These are phyloP conservation scores for Rosa lucieae DNA, from an alignment of 306 rosid species.

Conservation along the genomic window DNA sequence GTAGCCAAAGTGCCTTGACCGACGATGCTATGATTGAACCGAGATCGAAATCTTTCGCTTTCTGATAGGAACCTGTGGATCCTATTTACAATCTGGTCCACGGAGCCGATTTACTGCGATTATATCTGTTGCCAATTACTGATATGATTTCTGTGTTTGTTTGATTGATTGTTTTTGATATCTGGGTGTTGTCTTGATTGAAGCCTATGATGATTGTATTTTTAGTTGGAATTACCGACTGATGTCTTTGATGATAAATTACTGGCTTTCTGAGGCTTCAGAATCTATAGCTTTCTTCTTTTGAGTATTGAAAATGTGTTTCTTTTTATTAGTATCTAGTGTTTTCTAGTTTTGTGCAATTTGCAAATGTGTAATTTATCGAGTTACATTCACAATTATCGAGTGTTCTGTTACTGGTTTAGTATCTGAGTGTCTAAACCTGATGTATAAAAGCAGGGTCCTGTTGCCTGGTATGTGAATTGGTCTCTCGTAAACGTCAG, in stretches of 20 bases:
- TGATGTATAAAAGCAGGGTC: conserved; percentile 42
- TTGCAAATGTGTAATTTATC: too few relatives aligned
- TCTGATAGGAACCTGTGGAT: conserved; percentile 78
- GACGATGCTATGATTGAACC: conserved; percentile 81
- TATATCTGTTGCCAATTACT: conserved; percentile 21
- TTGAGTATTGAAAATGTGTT: too few relatives aligned
- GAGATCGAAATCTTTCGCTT: conserved; percentile 48
- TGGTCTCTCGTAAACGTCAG: conserved; percentile 51
- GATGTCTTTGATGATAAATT: conserved; percentile 53
- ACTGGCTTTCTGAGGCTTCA: conserved; percentile 75
- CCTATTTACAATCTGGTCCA: conserved; percentile 21
- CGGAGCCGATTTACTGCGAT: conserved; percentile 84
- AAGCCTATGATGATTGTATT: conserved; percentile 58
- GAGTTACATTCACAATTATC: too few relatives aligned
- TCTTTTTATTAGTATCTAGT: too few relatives aligned
- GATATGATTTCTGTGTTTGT: neutral
- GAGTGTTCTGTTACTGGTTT: neutral
- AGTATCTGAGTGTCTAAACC: neutral
- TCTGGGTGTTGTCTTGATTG: neutral
- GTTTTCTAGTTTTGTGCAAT: too few relatives aligned
- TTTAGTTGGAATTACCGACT: conserved; percentile 83
- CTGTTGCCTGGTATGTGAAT: conserved; percentile 41
- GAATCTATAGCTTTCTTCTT: neutral
- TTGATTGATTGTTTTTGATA: neutral
- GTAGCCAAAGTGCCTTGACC: conserved; percentile 56